A percentile compares a stretch with the other conserved stretches of the same genome.
Conservation (phyloP, 495 filamentous ascomycete genomes). For the Antarctomyces pellizariae region DNA sequence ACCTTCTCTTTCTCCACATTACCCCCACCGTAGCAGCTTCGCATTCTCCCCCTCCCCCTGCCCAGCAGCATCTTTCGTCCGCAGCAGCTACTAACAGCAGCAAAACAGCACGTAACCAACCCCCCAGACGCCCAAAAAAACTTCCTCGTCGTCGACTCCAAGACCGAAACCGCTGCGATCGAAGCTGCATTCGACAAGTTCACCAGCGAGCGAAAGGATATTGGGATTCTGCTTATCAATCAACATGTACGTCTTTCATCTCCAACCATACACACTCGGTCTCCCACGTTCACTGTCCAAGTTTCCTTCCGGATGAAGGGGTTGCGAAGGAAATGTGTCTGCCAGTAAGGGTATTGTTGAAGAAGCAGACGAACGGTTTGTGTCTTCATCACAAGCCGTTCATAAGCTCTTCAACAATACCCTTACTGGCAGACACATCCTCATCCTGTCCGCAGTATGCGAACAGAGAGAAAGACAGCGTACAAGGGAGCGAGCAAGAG, state of each 20-base stretch:
- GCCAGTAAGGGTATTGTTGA: too few relatives aligned
- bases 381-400: too few relatives aligned
- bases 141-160: slow-evolving; percentile 85
- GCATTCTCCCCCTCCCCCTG: neutral
- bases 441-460: neutral
- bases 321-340: too few relatives aligned
- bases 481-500: neutral
- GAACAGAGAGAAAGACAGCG: neutral
- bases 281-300: too few relatives aligned
- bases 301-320: too few relatives aligned
- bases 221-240: slow-evolving; percentile 89
- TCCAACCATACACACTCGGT: neutral
- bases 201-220: slow-evolving; percentile 75
- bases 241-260: slow-evolving; percentile 51
- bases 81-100: slow-evolving; percentile 19
- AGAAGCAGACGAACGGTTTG: too few relatives aligned
- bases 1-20: neutral
- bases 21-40: neutral
- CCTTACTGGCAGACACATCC: neutral
- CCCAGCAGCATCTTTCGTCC: slow-evolving; percentile 6
- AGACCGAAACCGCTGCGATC: slow-evolving; percentile 72
- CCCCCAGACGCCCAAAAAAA: slow-evolving; percentile 80
- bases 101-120: slow-evolving; percentile 47
- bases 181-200: slow-evolving; percentile 82
- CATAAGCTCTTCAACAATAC: too few relatives aligned